These are phyloP conservation scores for Epichloe bromicola DNA, from an alignment of 2,329 filamentous ascomycete genomes.

Conservation along the genomic window DNA sequence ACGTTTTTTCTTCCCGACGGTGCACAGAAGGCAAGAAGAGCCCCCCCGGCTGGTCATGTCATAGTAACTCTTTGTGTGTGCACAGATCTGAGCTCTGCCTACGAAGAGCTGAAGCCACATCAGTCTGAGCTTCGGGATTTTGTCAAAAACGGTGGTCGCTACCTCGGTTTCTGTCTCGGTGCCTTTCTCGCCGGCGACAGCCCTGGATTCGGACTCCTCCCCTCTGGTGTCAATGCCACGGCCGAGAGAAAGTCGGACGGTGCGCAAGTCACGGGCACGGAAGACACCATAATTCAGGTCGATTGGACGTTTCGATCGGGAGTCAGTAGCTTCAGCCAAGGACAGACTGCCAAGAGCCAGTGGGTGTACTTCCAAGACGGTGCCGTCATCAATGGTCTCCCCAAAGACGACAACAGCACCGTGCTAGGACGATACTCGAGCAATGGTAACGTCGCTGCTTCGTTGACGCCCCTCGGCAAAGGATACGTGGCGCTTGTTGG, in stretches of 20 bases:
- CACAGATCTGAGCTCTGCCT: constrained; percentile 11
- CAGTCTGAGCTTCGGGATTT: constrained; percentile 8
- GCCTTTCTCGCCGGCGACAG: constrained; percentile 14
- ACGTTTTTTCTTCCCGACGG: not conserved
- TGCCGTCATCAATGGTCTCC: constrained; percentile 8
- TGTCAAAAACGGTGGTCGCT: constrained; percentile 12
- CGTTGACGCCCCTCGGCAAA: constrained; percentile 11
- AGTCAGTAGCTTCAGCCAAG: not conserved
- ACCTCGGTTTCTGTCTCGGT: constrained; percentile 16
- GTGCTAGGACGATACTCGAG: constrained; percentile 12
- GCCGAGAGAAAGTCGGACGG: constrained; percentile 6
- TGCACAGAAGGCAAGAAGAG: not conserved
- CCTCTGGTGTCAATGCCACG: constrained; percentile 1
- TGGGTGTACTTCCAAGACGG: constrained; percentile 18
- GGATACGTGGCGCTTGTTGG: constrained; percentile 14
- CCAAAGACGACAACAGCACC: not conserved
- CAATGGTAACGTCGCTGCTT: constrained; percentile 13
- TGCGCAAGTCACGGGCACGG: constrained; percentile 9
- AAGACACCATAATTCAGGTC: constrained; percentile 13
- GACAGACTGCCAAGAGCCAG: constrained; percentile 6
- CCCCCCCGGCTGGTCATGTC: no score
- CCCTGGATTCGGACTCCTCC: constrained; percentile 12
- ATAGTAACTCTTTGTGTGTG: not conserved
- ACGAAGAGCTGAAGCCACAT: constrained; percentile 7
- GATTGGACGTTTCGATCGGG: constrained; percentile 12